Conservation (phyloP, 129 eudicot species). For the Flaveria bidentis region DNA sequence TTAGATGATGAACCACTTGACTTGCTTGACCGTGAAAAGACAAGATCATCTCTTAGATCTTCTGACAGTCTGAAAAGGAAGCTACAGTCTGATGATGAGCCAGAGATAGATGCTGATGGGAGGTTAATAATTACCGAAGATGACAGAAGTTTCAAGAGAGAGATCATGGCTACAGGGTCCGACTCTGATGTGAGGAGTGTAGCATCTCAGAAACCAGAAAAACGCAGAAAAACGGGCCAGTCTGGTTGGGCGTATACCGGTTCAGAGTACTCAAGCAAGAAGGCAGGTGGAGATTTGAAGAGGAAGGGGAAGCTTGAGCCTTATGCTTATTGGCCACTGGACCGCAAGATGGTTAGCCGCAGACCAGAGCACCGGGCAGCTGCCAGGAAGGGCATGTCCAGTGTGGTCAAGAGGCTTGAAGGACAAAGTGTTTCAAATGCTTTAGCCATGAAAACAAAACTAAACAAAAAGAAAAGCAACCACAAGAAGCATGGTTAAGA, state of each 20-base stretch:
- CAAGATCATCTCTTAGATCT: slow-evolving; percentile 76
- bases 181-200: slow-evolving; percentile 59
- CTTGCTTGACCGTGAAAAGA: slow-evolving; percentile 78
- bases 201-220: slow-evolving; percentile 48
- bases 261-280: slow-evolving; percentile 85
- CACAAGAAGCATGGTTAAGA: slow-evolving; percentile 28
- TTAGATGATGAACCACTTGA: slow-evolving; percentile 89
- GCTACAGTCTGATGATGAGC: slow-evolving; percentile 68
- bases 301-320: slow-evolving; percentile 94
- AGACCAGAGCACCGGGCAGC: slow-evolving; percentile 94
- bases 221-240: slow-evolving; percentile 64
- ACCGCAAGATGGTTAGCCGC: slow-evolving; percentile 91
- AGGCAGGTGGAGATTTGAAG: slow-evolving; percentile 94
- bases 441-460: slow-evolving; percentile 51
- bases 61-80: slow-evolving; percentile 51
- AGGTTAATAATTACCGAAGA: slow-evolving; percentile 71
- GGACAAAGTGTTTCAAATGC: slow-evolving; percentile 78
- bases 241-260: slow-evolving; percentile 89
- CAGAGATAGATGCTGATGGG: slow-evolving; percentile 75
- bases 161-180: slow-evolving; percentile 31
- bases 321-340: slow-evolving; percentile 98
- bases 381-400: slow-evolving; percentile 93
- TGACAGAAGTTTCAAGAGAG: slow-evolving; percentile 38
- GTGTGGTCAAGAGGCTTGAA: slow-evolving; percentile 81
- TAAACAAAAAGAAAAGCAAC: slow-evolving; percentile 45